Evolutionary conservation across 306 rosid species (phyloP), one percentile per base, ranked within the genome.

Genomic region (Prunus mume): DNA sequence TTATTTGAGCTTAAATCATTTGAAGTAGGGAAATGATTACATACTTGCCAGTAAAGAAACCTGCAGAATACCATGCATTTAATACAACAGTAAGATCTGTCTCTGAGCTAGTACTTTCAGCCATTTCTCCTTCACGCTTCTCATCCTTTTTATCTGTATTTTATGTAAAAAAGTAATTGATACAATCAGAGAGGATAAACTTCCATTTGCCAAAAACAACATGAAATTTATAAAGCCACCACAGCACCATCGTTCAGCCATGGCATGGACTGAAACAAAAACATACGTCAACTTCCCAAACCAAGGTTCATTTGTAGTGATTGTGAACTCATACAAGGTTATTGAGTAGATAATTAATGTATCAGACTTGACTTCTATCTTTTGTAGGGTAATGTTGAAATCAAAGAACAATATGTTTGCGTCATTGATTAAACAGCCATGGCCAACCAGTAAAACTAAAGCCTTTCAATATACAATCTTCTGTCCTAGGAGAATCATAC

Each of bases 31-130:
- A 4, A 58, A 55, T 18, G 57, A 25, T n/a, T 22, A 65, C 85
- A 77, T 89, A 91, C 97, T 90, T 90, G 81, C 96, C 97, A 70
- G 96, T 91, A 85, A 77, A 65, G 82, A 93, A 85, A 82, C 98
- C 98, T 38, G 98, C 97, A 46, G 92, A 88, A 88, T 88, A 93
- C 98, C 98, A 93, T 55, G 98, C 98, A 83, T 87, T 88, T 64
- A 91, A 81, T 78, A 94, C 87, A 54, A 49, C 87, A 64, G 83
- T 54, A 57, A 94, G 86, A 66, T 90, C 94, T 6, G 91, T 84
- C 65, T 83, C 94, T 3, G 84, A 77, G 88, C 83, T 83, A 73
- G 71, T 45, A 74, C 47, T 69, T 69, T 83, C 85, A 77, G 71
- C 45, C 43, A 76, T 75, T 86, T 79, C 67, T 19, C 66, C 68